phyloP scores from a whole-genome alignment of 2,329 filamentous ascomycete genomes.

The Aspergillus persii region DNA sequence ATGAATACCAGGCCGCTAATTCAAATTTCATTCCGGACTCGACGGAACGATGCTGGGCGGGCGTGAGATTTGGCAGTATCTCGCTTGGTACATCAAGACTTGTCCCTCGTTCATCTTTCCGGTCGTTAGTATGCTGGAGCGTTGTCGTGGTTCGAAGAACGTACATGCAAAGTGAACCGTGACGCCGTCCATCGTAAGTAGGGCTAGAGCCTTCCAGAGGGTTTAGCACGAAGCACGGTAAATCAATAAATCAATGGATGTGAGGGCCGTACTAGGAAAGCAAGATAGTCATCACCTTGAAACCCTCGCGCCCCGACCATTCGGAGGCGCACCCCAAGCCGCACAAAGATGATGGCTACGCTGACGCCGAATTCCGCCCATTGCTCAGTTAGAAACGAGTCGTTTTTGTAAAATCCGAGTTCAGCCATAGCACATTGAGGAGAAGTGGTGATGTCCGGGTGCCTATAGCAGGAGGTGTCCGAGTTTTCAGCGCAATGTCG shows the following conservation, averaged over 20 bases:
- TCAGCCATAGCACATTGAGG: background rate
- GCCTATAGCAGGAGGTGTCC: background rate
- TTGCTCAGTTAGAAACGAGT: conserved; percentile 5
- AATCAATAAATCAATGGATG: background rate
- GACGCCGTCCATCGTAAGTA: conserved; percentile 1
- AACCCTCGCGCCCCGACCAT: background rate
- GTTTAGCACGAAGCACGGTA: background rate
- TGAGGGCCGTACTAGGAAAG: background rate
- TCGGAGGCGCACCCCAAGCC: conserved; percentile 1
- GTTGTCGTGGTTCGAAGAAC: background rate
- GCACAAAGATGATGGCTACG: background rate
- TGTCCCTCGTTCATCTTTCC: conserved; percentile 1
- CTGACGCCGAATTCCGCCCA: background rate
- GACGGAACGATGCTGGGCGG: background rate
- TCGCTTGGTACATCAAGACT: background rate
- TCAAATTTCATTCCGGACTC: background rate
- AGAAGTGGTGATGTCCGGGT: background rate
- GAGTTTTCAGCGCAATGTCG: background rate
- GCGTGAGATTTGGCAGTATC: background rate
- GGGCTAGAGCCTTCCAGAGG: background rate
- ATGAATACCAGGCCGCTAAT: conserved; percentile 4
- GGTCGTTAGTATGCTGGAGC: background rate
- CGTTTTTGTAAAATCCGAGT: conserved; percentile 5
- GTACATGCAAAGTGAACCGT: conserved; percentile 3
- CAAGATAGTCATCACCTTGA: conserved; percentile 4